phyloP scores from a whole-genome alignment of 768 basidiomycete species.

The Lactarius hatsudake region DNA sequence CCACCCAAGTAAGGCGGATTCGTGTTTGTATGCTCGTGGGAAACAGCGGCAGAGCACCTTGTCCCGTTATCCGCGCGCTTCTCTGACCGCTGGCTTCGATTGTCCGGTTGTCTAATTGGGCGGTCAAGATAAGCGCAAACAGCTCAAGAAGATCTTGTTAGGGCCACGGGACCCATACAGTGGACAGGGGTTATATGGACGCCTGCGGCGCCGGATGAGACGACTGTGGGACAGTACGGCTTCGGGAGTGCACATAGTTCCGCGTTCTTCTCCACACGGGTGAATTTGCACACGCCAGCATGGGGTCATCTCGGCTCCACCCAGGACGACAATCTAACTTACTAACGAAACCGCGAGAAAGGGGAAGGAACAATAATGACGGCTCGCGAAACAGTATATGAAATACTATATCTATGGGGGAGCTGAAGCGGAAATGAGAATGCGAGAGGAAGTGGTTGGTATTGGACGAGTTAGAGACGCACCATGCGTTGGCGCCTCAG shows the following conservation, averaged over 20 bases:
- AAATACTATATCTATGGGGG: constrained; percentile 12
- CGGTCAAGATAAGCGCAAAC: neutral
- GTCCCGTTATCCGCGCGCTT: neutral
- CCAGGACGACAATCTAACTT: neutral
- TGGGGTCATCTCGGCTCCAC: neutral
- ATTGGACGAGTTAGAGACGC: neutral
- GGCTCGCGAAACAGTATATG: neutral
- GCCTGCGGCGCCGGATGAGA: neutral
- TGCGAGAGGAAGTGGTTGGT: neutral
- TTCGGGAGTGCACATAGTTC: neutral
- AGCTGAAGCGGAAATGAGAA: constrained; percentile 19
- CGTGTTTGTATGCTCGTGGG: neutral
- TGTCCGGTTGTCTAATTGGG: neutral
- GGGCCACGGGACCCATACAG: neutral
- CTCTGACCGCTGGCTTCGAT: neutral
- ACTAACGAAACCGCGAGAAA: neutral
- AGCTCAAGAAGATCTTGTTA: neutral
- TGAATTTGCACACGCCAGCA: neutral
- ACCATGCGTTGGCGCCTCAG: constrained; percentile 9
- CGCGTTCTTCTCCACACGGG: neutral
- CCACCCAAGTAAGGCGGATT: neutral
- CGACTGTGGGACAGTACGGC: neutral
- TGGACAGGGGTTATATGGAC: neutral
- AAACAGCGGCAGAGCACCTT: neutral
- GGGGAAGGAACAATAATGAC: neutral